Evolutionary conservation across 257 asterid species (phyloP), one percentile per base, ranked within the genome.

Genomic region (Dorcoceras hygrometricum): DNA sequence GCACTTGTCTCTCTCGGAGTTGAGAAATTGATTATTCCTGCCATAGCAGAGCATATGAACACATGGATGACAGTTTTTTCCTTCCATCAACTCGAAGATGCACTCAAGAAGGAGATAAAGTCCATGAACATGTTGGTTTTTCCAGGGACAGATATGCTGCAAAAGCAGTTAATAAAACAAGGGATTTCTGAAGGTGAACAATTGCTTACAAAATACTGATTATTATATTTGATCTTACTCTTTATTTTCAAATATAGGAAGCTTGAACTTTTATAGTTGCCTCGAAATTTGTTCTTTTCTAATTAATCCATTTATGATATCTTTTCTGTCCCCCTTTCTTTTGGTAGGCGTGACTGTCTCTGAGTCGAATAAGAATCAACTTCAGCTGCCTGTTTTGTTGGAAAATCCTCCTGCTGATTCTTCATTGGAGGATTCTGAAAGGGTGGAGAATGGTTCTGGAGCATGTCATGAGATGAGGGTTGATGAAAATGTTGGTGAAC

Each of bases 91-190:
- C 90, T 91, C 22, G 83, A 85, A 62, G 78, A 78, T 68, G 62
- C 74, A n/a, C 75, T 85, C 71, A 85, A 80, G 82, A 81, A 78
- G 73, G 87, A 81, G 63, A 87, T 79, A 70, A 89, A 82, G 62
- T 79, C 91, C 65, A 65, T 85, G 74, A 91, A 83, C 77, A 85
- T 91, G 91, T 73, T 89, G 87, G 95, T 89, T 72, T 91, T 91
- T 74, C 98, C 98, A 1, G 95, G 95, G 71, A 85, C 90, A 8
- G 95, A 85, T 81, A 87, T 91, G 96, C 78, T 91, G 81, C 96
- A 89, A 81, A 91, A 89, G 77, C 78, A 63, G 63, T 77, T 91
- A 66, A 65, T 70, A 63, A 80, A 77, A 74, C 81, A 63, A 67
- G 86, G 78, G 68, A 63, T 55, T 28, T 55, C 78, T 20, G 85